Evolutionary conservation across 2,329 filamentous ascomycete genomes (phyloP).

Genomic region (Cephalotrichum gorgonifer): DNA sequence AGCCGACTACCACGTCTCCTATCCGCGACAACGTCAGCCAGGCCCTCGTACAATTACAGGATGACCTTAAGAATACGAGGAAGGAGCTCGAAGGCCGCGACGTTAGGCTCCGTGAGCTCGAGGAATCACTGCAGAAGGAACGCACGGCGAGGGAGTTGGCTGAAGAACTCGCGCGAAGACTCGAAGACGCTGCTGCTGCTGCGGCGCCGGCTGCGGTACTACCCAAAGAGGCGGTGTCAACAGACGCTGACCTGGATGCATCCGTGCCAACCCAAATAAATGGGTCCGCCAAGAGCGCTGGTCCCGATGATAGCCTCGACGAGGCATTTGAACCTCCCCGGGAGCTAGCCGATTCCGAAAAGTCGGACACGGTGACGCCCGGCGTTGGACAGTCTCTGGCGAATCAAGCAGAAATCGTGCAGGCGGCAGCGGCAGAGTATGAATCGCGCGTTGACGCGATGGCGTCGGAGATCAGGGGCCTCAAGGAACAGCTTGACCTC

Average conservation of each 20-base stretch:
- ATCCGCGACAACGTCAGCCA: constrained; percentile 56
- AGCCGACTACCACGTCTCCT: constrained; percentile 42
- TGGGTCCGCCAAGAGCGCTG: constrained; percentile 23
- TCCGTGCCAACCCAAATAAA: constrained; percentile 19
- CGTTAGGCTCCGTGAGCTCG: constrained; percentile 37
- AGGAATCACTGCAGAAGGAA: constrained; percentile 68
- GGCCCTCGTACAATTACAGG: constrained; percentile 65
- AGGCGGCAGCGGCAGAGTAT: constrained; percentile 30
- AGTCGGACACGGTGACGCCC: constrained; percentile 8
- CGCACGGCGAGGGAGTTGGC: constrained; percentile 72
- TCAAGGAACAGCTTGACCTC: constrained; percentile 68
- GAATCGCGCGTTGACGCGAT: constrained; percentile 68
- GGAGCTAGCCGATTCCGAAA: constrained; percentile 18
- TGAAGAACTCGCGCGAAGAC: constrained; percentile 66
- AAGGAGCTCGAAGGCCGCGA: constrained; percentile 57
- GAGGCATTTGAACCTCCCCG: constrained; percentile 34
- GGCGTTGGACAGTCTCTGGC: constrained; percentile 7
- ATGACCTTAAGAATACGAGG: constrained; percentile 74
- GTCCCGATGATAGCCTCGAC: constrained; percentile 29
- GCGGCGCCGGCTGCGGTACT: constrained; percentile 12
- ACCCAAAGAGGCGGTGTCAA: neutral
- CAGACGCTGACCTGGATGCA: neutral
- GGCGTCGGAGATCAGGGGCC: constrained; percentile 67
- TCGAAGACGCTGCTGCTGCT: constrained; percentile 46
- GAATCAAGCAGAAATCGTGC: constrained; percentile 22